These are phyloP conservation scores for Rostrohypoxylon terebratum DNA, from an alignment of 495 filamentous ascomycete genomes.

Conservation along the genomic window DNA sequence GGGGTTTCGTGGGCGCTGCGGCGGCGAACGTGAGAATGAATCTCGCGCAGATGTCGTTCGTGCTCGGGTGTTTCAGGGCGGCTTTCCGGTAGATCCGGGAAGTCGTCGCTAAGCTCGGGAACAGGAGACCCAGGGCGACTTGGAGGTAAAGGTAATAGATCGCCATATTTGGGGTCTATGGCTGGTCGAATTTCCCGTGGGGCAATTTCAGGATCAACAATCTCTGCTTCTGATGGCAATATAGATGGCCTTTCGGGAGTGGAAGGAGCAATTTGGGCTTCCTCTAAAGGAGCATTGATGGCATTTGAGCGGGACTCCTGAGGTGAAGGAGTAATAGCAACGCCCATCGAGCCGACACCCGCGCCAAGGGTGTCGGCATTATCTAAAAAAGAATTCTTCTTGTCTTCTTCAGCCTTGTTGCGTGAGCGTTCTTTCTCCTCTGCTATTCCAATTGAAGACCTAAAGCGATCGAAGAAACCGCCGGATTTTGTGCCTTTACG, in stretches of 20 bases:
- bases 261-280: constrained; percentile 27
- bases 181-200: constrained; percentile 64
- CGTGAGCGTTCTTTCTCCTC: constrained; percentile 44
- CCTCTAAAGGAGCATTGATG: constrained; percentile 51
- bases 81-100: constrained; percentile 65
- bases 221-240: constrained; percentile 50
- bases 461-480: constrained; percentile 53
- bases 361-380: constrained; percentile 70
- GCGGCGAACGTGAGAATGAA: constrained; percentile 52
- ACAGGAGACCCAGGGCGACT: constrained; percentile 62
- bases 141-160: constrained; percentile 66
- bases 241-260: constrained; percentile 37
- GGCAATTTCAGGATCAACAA: constrained; percentile 64
- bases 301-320: constrained; percentile 58
- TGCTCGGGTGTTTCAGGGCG: constrained; percentile 60
- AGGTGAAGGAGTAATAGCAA: constrained; percentile 56
- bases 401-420: constrained; percentile 48
- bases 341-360: constrained; percentile 67
- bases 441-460: constrained; percentile 49
- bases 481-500: constrained; percentile 49
- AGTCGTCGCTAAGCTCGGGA: constrained; percentile 46
- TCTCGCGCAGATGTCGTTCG: constrained; percentile 41
- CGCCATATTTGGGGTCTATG: constrained; percentile 67
- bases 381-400: constrained; percentile 71
- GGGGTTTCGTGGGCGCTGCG: constrained; percentile 51